Evolutionary conservation across 495 filamentous ascomycete species (phyloP), one percentile per base, ranked within the genome.

Genomic region (Xylaria castorea): DNA sequence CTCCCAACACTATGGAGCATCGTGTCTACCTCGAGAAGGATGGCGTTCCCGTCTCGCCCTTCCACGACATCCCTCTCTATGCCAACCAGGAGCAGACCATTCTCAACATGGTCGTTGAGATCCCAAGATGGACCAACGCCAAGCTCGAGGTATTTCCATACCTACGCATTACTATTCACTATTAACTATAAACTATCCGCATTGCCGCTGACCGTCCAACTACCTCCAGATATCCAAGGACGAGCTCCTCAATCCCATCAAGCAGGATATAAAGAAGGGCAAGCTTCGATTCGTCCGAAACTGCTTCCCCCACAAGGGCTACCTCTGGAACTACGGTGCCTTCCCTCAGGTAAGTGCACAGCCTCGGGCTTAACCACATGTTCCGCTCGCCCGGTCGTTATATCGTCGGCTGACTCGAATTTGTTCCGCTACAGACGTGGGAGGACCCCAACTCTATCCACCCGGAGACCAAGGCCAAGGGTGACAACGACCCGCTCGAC

Each of bases 291-390:
- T 90, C 82, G 97, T 99, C 83, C 94, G 96, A 84, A 99, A 99
- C 91, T 98, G 96, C 90, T 99, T 99, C 90, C 96, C 96, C 75
- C 97, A 99, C 90, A 97, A 98, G 89, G 96, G 96, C 66, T 99
- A 98, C 83, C 93, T 98, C 75, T 99, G 97, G 97, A 99, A 98
- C 89, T 99, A 99, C 83, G 96, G 96, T 84, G 94, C 94, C 85
- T 98, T 99, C 91, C 96, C 97, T 77, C 96, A 96, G 88, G 93
- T 94, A 87, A 74, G 87, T 78, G 48, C 32, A 70, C n/a, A 38
- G 62, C 66, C 22, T 67, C 44, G 70, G 53, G 30, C 66, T 58
- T 32, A 20, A 12, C 75, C 22, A 51, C 66, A 18, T 62, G 25
- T 36, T 70, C 68, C 55, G 27, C n/a, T 66, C 53, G 46, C 36